Evolutionary conservation across 495 filamentous ascomycete species (phyloP), one percentile per base, ranked within the genome.

Genomic region (Penicillium dipodomyicola): DNA sequence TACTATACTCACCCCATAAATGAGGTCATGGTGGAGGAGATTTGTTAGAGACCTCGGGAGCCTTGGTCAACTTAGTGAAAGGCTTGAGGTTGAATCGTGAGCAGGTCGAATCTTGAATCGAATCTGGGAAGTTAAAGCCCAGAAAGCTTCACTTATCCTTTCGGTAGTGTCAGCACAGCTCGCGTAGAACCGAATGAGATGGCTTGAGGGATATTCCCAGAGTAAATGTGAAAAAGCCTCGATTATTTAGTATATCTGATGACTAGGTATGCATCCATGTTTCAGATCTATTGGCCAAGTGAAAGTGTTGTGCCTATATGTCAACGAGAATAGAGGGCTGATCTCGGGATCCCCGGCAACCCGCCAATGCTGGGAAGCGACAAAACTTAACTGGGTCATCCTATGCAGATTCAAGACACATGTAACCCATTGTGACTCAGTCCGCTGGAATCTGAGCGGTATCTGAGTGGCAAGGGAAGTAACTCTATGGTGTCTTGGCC

Each of bases 221-320:
- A 12, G 23, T 39, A 17, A 30, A 14, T 14, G 11, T 6, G 29
- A 37, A 20, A 42, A 19, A 2, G n/a, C 6, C 35, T 32, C 17
- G 17, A 17, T 32, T 27, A 20, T 48, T 23, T 15, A 17, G 9
- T 48, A 4, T 27, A 41, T 46, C 6, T 40, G 59, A 65, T 68
- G 60, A 68, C 65, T 51, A 55, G 53, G 41, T 45, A 47, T 68
- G 65, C 65, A 65, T 57, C 43, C 7, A 37, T 17, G 54, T 65
- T 39, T 40, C 19, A 67, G 52, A 23, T 2, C 23, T n/a, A 17
- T 30, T 40, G 43, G 35, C 30, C 61, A 52, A 7, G 35, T n/a
- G 20, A 40, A 53, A 53, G 37, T 12, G 9, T 32, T 30, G 40
- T 32, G 40, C 40, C 47, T 52, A 22, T 41, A 35, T 19, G 41